Evolutionary conservation across 148 eudicot species (phyloP), one percentile per base, ranked within the genome.

Genomic region (Oxyria digyna): DNA sequence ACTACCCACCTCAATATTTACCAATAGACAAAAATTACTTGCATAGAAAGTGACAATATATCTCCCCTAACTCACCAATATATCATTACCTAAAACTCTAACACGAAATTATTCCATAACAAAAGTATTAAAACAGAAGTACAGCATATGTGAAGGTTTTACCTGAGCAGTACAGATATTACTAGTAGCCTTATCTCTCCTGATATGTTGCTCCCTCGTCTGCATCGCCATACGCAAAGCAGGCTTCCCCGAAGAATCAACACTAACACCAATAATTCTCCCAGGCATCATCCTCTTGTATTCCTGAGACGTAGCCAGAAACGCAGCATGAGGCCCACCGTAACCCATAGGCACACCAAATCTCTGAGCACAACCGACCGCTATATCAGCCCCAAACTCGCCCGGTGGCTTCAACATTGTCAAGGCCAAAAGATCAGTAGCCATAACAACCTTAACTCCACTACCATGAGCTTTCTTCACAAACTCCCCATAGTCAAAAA

Each of bases 131-230:
- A n/a, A n/a, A n/a, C n/a, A n/a, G n/a, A n/a, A 46, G 2, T 41
- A 3, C 1, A 2, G 12, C 11, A 41, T 10, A 41, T 18, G 27
- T 52, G 62, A 27, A 55, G 17, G 1, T 33, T 17, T n/a, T 84
- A 93, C 98, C 96, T 93, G 98, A 78, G 98, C 96, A 63, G 98
- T 93, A 79, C 96, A 93, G 69, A 93, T 93, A 79, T 93, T 93
- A 82, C 98, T 93, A 4, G 96, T 93, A 64, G 98, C 96, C 80
- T 93, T 93, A 69, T 87, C 98, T 75, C 98, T 80, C 23, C 98
- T 77, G 55, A 89, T 93, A 69, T 93, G 98, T 54, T 93, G 98
- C 86, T 93, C 98, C 82, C 98, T 87, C 1, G 98, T 93, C 83
- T 93, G 98, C 98, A 93, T 93, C 0, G 98, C 98, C 98, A 93